A percentile compares a stretch with the other conserved stretches of the same genome.
phyloP scores from a whole-genome alignment of 2,329 filamentous ascomycete genomes.

The Zalaria sp. region DNA sequence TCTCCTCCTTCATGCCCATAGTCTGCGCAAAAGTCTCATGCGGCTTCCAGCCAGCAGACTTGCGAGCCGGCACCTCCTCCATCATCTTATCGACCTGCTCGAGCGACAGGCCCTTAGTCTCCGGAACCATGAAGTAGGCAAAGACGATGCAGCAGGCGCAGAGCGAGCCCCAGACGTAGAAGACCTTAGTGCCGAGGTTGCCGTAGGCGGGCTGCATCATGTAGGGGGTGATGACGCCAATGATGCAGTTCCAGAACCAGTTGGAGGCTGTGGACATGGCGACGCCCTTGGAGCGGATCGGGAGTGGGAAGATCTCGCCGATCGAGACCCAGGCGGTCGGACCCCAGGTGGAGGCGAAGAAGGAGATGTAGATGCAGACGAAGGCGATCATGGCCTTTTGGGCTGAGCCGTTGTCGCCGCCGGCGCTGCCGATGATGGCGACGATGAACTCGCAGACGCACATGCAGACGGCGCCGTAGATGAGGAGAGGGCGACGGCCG shows the following conservation, averaged over 20 bases:
- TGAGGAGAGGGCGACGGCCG: slow-evolving; percentile 66
- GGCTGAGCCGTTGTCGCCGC: slow-evolving; percentile 33
- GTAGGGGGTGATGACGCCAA: slow-evolving; percentile 59
- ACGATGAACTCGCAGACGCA: slow-evolving; percentile 75
- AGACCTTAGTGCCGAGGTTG: slow-evolving; percentile 32
- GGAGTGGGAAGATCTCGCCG: slow-evolving; percentile 77
- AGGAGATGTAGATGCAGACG: slow-evolving; percentile 86
- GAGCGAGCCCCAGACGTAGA: slow-evolving; percentile 30
- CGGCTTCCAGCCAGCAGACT: slow-evolving; percentile 16
- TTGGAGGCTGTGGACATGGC: slow-evolving; percentile 78
- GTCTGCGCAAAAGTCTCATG: slow-evolving; percentile 16
- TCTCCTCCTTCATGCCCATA: slow-evolving; percentile 8
- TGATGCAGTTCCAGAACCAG: slow-evolving; percentile 73
- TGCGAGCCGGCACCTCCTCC: slow-evolving; percentile 32
- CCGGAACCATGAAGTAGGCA: slow-evolving; percentile 24
- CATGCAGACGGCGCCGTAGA: slow-evolving; percentile 70
- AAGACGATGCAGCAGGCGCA: slow-evolving; percentile 19
- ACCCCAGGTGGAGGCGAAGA: slow-evolving; percentile 75
- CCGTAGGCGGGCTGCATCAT: slow-evolving; percentile 48
- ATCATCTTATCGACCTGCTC: slow-evolving; percentile 27
- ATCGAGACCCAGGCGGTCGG: slow-evolving; percentile 30
- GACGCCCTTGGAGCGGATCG: slow-evolving; percentile 42
- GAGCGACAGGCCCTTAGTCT: slow-evolving; percentile 24
- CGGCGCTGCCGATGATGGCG: slow-evolving; percentile 45
- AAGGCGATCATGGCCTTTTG: slow-evolving; percentile 54